Percentiles rank a stretch among this genome's conserved stretches.
Conservation (phyloP, 1,284 basidiomycete genomes). For the Pyrrhoderma lamaoense region DNA sequence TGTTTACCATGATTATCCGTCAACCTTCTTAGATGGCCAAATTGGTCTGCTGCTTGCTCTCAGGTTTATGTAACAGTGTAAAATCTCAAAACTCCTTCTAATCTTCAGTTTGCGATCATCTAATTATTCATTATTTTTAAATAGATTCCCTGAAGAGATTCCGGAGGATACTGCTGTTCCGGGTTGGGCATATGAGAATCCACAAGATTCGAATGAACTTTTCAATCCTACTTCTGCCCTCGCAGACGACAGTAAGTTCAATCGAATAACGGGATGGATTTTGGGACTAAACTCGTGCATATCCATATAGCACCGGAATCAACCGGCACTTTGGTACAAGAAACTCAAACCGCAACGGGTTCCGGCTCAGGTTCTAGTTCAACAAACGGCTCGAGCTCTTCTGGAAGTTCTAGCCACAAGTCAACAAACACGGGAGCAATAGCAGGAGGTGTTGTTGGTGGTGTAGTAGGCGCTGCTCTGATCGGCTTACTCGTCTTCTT, state of each 20-base stretch:
- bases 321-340: conserved; percentile 10
- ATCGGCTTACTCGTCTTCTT: conserved; percentile 30
- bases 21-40: conserved; percentile 6
- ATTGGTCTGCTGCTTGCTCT: conserved; percentile 10
- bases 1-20: neutral
- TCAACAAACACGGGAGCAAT: conserved; percentile 37
- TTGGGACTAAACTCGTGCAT: neutral
- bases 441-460: conserved; percentile 41
- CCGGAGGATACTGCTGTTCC: conserved; percentile 17
- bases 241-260: conserved; percentile 1
- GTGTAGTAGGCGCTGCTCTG: conserved; percentile 29
- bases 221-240: conserved; percentile 7
- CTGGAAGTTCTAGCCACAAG: neutral
- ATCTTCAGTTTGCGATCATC: too few species aligned
- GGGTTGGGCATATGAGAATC: conserved; percentile 19
- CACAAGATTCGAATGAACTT: neutral
- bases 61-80: conserved; percentile 6
- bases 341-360: conserved; percentile 7
- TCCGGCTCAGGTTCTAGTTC: neutral
- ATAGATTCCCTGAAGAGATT: conserved; percentile 18
- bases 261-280: neutral
- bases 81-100: neutral
- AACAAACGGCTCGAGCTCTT: neutral
- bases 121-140: neutral
- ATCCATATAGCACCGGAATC: conserved; percentile 10